phyloP scores from a whole-genome alignment of 2,329 filamentous ascomycete species.

The Microdochium trichocladiopsis region DNA sequence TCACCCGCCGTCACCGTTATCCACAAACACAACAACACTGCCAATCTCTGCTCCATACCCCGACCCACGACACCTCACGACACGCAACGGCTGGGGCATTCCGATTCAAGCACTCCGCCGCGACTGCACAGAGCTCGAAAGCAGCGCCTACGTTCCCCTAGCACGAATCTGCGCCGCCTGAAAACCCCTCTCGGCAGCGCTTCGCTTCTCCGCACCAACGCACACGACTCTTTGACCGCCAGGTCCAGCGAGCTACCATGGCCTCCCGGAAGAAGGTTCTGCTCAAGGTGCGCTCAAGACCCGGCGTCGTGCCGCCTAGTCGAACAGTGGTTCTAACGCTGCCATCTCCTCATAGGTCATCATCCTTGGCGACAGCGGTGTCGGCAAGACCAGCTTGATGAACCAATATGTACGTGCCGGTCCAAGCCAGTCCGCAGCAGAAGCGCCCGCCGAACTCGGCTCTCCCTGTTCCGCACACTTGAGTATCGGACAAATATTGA shows the following conservation, averaged over 20 bases:
- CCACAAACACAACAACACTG: neutral
- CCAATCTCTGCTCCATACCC: neutral
- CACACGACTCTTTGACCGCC: neutral
- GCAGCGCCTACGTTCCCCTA: no score
- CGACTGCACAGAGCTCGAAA: no score
- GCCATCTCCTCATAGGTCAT: slow-evolving; percentile 64
- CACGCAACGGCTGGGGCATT: no score
- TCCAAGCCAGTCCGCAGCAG: slow-evolving; percentile 1
- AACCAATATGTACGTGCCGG: slow-evolving; percentile 94
- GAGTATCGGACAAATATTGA: neutral
- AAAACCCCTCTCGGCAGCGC: neutral
- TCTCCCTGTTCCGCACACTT: no score
- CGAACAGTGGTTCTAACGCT: slow-evolving; percentile 4
- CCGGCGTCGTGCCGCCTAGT: slow-evolving; percentile 2
- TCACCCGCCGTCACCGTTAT: neutral
- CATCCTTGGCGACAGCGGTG: slow-evolving; percentile 96
- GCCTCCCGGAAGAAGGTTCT: slow-evolving; percentile 84
- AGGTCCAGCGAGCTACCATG: slow-evolving; percentile 40
- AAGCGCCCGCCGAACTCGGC: slow-evolving; percentile 1
- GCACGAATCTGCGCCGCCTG: neutral
- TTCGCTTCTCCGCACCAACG: neutral
- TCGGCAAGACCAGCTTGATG: slow-evolving; percentile 99
- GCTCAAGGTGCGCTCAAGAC: slow-evolving; percentile 58
- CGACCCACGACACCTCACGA: neutral
- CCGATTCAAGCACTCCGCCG: neutral